Conservation (phyloP, 768 basidiomycete species). For the Pisolithus marmoratus region DNA sequence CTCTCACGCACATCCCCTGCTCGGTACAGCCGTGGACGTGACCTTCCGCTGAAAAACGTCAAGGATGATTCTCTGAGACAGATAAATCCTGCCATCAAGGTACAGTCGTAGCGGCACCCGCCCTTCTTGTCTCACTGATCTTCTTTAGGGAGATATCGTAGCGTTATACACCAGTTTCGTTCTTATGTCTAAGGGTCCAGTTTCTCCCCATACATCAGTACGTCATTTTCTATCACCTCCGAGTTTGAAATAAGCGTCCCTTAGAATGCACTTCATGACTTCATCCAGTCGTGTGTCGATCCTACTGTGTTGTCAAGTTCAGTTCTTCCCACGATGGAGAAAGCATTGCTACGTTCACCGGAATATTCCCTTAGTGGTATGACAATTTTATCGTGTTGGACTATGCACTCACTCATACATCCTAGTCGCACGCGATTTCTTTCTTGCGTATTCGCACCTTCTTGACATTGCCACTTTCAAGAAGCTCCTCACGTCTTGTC, state of each 20-base stretch:
- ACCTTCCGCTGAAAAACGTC: slow-evolving; percentile 53
- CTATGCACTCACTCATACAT: slow-evolving; percentile 1
- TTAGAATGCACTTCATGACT: slow-evolving; percentile 53
- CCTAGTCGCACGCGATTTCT: slow-evolving; percentile 53
- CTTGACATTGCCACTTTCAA: slow-evolving; percentile 45
- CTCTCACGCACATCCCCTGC: slow-evolving; percentile 43
- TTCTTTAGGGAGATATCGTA: slow-evolving; percentile 49
- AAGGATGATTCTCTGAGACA: slow-evolving; percentile 37
- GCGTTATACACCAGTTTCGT: slow-evolving; percentile 54
- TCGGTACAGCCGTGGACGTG: slow-evolving; percentile 70
- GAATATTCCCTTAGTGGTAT: slow-evolving; percentile 66
- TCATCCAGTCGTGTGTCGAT: slow-evolving; percentile 49
- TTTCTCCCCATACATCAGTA: slow-evolving; percentile 59
- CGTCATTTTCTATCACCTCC: slow-evolving; percentile 13
- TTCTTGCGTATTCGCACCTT: slow-evolving; percentile 46
- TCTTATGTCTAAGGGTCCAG: slow-evolving; percentile 59
- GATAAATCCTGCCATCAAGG: slow-evolving; percentile 45
- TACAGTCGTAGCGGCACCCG: slow-evolving; percentile 10
- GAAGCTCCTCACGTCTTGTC: slow-evolving; percentile 49
- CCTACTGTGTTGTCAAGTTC: slow-evolving; percentile 44
- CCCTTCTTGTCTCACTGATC: background rate
- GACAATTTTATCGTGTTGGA: slow-evolving; percentile 11
- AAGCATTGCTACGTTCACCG: slow-evolving; percentile 74
- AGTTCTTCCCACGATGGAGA: slow-evolving; percentile 72
- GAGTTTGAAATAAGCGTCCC: slow-evolving; percentile 8